Evolutionary conservation across 2,329 filamentous ascomycete species (phyloP), one percentile per base, ranked within the genome.

Genomic region (Mycosphaerella arachidis): DNA sequence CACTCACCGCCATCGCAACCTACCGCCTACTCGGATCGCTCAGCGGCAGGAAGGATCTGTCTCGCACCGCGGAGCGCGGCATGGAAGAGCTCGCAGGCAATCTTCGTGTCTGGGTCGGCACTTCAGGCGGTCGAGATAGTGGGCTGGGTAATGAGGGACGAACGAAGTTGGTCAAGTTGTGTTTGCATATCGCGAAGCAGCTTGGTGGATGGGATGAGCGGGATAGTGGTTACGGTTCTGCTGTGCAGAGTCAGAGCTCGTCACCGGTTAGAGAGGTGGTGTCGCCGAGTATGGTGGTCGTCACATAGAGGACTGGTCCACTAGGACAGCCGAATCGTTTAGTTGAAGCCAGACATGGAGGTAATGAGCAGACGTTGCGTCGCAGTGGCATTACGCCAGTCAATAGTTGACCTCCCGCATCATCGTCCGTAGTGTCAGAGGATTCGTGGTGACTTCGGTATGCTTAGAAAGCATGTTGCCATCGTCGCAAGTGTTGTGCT

Each of bases 101-200:
- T 24, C 66, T 81, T 45, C 72, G 79, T 4, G 70, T 78, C 53
- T 81, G 79, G 79, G 70, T 79, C 43, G 78, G 79, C 3, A 77
- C 76, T 31, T 75, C 75, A 20, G 74, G 74, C 4, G 78, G 76
- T 6, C 70, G 72, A 8, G 70, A 70, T 7, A 76, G 72, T 40
- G 78, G 78, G 0, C 55, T 81, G 59, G 72, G 68, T 6, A 70
- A 70, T 29, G 75, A 72, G 56, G 72, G 74, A 4, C 70, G 76
- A 16, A 70, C 69, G 3, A 70, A 68, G 48, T 71, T 81, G 37
- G 73, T 81, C 7, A 72, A 72, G 40, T 66, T 72, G 43, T 80
- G 77, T 64, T 58, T 80, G 6, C 68, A 70, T 24, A 72, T 78
- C 12, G 78, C 75, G 62, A 79, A 76, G 68, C 74, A 68, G 54